A percentile compares a stretch with the other conserved stretches of the same genome.
phyloP scores from a whole-genome alignment of 306 rosid species.

The Vigna unguiculata region DNA sequence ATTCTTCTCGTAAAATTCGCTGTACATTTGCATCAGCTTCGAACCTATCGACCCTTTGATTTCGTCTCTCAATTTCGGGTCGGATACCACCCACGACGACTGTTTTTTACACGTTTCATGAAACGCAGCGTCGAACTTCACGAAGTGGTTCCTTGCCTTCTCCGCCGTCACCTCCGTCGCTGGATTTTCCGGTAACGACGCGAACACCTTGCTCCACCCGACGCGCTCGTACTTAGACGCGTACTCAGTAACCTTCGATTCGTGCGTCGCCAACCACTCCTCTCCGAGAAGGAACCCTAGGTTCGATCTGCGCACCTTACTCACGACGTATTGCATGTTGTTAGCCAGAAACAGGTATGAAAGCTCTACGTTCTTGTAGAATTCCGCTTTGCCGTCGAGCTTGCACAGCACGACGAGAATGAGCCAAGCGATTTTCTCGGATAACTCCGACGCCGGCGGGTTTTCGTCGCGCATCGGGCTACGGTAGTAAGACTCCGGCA shows the following conservation, averaged over 20 bases:
- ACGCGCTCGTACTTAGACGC: constrained; percentile 62
- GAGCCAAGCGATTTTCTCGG: constrained; percentile 70
- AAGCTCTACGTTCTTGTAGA: constrained; percentile 70
- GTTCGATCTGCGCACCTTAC: constrained; percentile 64
- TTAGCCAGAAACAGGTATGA: constrained; percentile 84
- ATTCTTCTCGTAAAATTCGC: constrained; percentile 51
- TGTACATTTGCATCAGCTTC: constrained; percentile 53
- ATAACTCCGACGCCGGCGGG: constrained; percentile 43
- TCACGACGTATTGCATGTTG: constrained; percentile 76
- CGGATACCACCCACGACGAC: constrained; percentile 59
- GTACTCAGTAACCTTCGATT: constrained; percentile 65
- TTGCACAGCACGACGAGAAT: constrained; percentile 77
- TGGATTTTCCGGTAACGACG: constrained; percentile 65
- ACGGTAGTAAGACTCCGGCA: constrained; percentile 71
- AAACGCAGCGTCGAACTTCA: constrained; percentile 56
- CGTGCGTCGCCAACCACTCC: constrained; percentile 69
- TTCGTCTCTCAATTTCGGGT: constrained; percentile 67
- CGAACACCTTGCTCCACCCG: constrained; percentile 73
- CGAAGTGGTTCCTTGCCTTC: constrained; percentile 50
- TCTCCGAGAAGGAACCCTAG: constrained; percentile 62
- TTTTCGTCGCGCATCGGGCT: constrained; percentile 47
- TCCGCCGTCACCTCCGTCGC: constrained; percentile 58
- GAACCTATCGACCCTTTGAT: constrained; percentile 56
- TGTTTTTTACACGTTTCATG: constrained; percentile 69
- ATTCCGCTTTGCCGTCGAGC: constrained; percentile 70